Base-by-base conservation (phyloP, 2,329 filamentous ascomycete genomes). In the Pestalotiopsis sp. region DNA sequence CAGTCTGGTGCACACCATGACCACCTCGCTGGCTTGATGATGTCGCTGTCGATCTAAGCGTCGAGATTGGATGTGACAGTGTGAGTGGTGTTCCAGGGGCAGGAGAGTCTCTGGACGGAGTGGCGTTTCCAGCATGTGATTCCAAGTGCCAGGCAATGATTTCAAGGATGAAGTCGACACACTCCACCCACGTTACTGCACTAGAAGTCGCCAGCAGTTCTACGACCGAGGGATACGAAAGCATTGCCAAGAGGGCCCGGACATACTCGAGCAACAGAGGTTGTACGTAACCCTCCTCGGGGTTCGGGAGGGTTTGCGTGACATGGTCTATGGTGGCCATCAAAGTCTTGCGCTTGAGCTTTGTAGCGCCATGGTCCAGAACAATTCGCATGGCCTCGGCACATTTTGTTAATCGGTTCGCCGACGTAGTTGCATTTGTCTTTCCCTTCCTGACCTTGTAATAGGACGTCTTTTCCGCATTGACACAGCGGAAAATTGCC, bases 311-410 rank as follows among this genome's bases (percentile, higher is more conserved):
- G 20, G 90, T 89, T 72, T 97, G 90, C 3, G 89, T 91, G 70
- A 98, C 91, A 80, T 97, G 94, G 72, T 94, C 90, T 72, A 97
- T 84, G 17, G 98, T 83, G 5, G 92, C 89, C 73, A 91, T 87
- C n/a, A 95, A 84, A 0, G 94, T 95, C 78, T 94, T 97, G 69
- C 86, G 84, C 75, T 90, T 92, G 71, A 98, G 80, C 70, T 87
- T 91, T 23, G 85, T 81, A 39, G 91, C 84, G 25, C 93, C 92
- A 67, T 91, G 87, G 71, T 92, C 90, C 62, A 97, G 86, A 27
- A 92, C 88, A 31, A 91, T 84, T 67, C 94, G 91, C 68, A 98
- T 81, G 7, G 91, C 91, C 61, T 89, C 88, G 38, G 92, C 92
- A 75, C 90, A 93, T 74, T 89, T 86, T 67, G 87, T 85, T 12